Evolutionary conservation across 371 early-diverging fungal genomes (phyloP).

Genomic region (Apophysomyces elegans): DNA sequence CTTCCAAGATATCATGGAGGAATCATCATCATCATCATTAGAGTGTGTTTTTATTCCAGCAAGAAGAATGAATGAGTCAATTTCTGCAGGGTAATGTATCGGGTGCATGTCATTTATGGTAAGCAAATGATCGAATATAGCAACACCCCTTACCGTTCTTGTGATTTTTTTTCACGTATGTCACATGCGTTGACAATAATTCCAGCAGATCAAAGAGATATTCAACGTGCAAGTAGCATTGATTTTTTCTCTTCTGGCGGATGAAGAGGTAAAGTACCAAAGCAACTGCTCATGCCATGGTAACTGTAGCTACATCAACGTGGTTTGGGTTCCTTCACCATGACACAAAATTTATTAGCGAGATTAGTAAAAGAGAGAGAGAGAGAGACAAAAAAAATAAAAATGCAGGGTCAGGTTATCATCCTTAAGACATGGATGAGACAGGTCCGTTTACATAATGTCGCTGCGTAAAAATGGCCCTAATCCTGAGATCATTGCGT

Average conservation of each 20-base stretch:
- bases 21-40: too few species aligned
- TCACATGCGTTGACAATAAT: not conserved
- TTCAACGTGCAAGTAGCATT: too few species aligned
- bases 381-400: not conserved
- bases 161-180: not conserved
- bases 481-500: too few species aligned
- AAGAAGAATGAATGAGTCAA: not conserved
- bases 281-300: too few species aligned
- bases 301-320: too few species aligned
- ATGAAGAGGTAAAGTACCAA: too few species aligned
- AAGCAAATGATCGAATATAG: conserved; percentile 1
- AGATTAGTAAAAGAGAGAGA: not conserved
- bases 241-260: too few species aligned
- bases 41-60: not conserved
- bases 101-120: conserved; percentile 7
- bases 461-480: not conserved
- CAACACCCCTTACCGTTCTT: not conserved
- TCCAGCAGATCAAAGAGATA: too few species aligned
- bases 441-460: not conserved
- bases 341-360: not conserved
- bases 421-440: not conserved
- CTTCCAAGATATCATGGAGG: too few species aligned
- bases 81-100: not conserved
- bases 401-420: conserved; percentile 5
- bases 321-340: not conserved